Evolutionary conservation across 108 stramenopile genomes (phyloP).

Genomic region (Nannochloropsis oceanica): DNA sequence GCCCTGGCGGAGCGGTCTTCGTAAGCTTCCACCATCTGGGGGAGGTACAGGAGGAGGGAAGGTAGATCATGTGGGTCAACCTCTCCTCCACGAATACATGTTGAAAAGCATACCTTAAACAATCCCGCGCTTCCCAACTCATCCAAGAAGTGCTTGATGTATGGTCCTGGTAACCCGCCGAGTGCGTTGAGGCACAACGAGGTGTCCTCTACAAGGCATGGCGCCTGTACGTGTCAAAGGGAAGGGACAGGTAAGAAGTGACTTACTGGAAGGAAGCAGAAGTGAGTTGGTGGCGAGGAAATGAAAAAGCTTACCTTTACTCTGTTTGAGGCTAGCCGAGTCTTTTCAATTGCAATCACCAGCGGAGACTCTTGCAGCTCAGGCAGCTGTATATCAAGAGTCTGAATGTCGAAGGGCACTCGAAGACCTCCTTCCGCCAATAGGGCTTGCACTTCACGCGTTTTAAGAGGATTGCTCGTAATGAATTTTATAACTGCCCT

Average conservation of each 20-base stretch:
- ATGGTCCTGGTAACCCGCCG: constrained; percentile 4
- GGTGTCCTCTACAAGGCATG: constrained; percentile 12
- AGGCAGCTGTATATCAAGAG: neutral
- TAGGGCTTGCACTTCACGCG: neutral
- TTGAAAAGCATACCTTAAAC: neutral
- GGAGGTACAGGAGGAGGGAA: too few relatives aligned
- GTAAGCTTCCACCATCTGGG: neutral
- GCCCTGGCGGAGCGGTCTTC: neutral
- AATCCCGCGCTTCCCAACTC: neutral
- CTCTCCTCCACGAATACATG: too few relatives aligned
- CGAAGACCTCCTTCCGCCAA: neutral
- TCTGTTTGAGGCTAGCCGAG: neutral
- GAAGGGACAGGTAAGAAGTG: too few relatives aligned
- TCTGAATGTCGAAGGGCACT: neutral
- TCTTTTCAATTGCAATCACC: neutral
- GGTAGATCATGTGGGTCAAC: too few relatives aligned
- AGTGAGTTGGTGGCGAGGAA: too few relatives aligned
- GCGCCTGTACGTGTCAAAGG: neutral
- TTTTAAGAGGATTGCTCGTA: neutral
- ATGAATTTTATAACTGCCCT: neutral
- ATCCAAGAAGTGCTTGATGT: constrained; percentile 5
- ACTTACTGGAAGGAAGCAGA: too few relatives aligned
- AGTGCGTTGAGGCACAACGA: constrained; percentile 3
- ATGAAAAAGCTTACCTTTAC: too few relatives aligned
- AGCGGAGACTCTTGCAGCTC: neutral